Conservation (phyloP, 78 protist genomes). For the Dictyostelium brefeldianum region DNA sequence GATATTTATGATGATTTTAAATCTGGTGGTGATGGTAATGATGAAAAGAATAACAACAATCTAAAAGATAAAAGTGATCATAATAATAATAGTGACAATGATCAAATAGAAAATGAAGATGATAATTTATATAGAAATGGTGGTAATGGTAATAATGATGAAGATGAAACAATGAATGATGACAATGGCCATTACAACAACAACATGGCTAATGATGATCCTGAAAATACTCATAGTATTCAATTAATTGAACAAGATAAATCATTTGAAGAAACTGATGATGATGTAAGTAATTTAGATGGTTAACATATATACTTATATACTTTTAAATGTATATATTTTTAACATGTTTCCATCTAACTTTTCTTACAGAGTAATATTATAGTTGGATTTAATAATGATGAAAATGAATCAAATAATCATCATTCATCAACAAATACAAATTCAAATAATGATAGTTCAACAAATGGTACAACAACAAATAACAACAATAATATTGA, state of each 20-base stretch:
- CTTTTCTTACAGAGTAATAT: too few species aligned
- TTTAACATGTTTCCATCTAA: too few species aligned
- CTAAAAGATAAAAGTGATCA: not conserved
- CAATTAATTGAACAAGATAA: conserved; percentile 15
- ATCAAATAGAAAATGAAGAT: conserved; percentile 1
- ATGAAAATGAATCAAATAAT: not conserved
- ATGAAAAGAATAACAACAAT: not conserved
- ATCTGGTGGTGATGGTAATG: not conserved
- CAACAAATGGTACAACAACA: not conserved
- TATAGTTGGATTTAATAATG: not conserved
- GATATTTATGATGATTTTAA: conserved; percentile 68
- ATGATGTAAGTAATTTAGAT: conserved; percentile 26
- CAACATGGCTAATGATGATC: not conserved
- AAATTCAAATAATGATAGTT: not conserved
- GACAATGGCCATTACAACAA: not conserved
- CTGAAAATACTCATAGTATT: not conserved
- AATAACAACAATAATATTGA: not conserved
- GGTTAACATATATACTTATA: too few species aligned
- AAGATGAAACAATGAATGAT: conserved; percentile 14
- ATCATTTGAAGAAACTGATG: conserved; percentile 19
- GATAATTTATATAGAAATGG: not conserved
- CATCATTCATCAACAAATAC: not conserved
- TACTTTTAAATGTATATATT: too few species aligned
- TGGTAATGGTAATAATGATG: not conserved
- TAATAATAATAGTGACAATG: not conserved